A percentile compares a stretch with the other conserved stretches of the same genome.
phyloP scores from a whole-genome alignment of 495 filamentous ascomycete species.

The Hypoxylon rickii region DNA sequence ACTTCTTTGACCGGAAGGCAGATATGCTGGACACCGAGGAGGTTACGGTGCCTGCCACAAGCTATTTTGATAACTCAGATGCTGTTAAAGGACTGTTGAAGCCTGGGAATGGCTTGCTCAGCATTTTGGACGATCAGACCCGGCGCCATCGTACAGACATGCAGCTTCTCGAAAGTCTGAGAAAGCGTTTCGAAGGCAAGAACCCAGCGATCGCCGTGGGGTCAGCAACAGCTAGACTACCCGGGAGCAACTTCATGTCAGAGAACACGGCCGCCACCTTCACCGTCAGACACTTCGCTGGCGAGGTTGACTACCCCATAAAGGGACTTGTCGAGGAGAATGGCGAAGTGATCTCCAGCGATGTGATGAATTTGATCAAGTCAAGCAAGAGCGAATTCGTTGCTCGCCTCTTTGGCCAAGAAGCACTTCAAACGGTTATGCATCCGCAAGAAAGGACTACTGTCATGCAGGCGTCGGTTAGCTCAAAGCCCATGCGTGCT shows the following conservation, averaged over 20 bases:
- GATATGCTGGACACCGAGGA: slow-evolving; percentile 93
- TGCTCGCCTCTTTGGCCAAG: slow-evolving; percentile 86
- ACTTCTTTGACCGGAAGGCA: slow-evolving; percentile 91
- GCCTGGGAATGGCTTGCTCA: slow-evolving; percentile 86
- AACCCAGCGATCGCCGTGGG: slow-evolving; percentile 85
- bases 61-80: slow-evolving; percentile 97
- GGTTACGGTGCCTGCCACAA: slow-evolving; percentile 82
- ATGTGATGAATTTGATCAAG: slow-evolving; percentile 93
- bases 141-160: slow-evolving; percentile 83
- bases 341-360: slow-evolving; percentile 91
- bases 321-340: slow-evolving; percentile 90
- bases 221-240: slow-evolving; percentile 65
- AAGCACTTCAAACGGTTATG: slow-evolving; percentile 83
- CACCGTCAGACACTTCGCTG: slow-evolving; percentile 92
- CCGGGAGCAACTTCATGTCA: slow-evolving; percentile 82
- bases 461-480: slow-evolving; percentile 95
- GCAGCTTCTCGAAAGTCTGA: slow-evolving; percentile 86
- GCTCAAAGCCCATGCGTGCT: slow-evolving; percentile 87
- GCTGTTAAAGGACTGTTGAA: slow-evolving; percentile 89
- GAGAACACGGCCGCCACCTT: slow-evolving; percentile 76
- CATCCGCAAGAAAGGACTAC: slow-evolving; percentile 89
- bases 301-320: slow-evolving; percentile 93
- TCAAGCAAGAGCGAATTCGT: slow-evolving; percentile 87
- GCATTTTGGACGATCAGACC: slow-evolving; percentile 95
- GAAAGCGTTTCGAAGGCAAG: slow-evolving; percentile 91